Evolutionary conservation across 345 rosid genomes (phyloP), one percentile per base, ranked within the genome.

Genomic region (Cardiospermum halicacabum): DNA sequence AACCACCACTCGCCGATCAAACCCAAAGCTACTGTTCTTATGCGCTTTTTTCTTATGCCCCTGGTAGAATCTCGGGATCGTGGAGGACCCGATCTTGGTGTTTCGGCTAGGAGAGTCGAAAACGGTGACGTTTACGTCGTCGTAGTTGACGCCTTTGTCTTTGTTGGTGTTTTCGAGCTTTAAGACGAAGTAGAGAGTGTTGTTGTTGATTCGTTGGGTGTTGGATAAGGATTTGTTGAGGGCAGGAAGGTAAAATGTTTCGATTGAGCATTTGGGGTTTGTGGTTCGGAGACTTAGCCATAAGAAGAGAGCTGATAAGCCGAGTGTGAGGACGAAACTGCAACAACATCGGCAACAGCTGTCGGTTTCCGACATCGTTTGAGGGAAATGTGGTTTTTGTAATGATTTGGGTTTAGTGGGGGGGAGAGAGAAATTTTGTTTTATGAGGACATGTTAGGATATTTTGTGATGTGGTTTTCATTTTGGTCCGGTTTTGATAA

Each of bases 231-330:
- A 60, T 47, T 11, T 70, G 73, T 85, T 22, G 66, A 88, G 84
- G 43, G 89, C 80, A 12, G 97, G 88, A 51, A 93, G 60, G 78
- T 81, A 81, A 48, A 93, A 74, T 0, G 31, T 3, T 1, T 71
- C 18, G 42, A 93, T 74, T 11, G 69, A 71, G 69, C 86, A 80
- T 61, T 74, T 75, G 8, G 97, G 97, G n/a, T 75, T 73, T 25
- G 82, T 55, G 24, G 87, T 21, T 4, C 90, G 88, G n/a, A 88
- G 69, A 36, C 85, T 78, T 1, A 89, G 86, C 98, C 98, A 89
- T 67, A 92, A 3, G 73, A 88, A 83, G 15, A 92, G 84, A 21
- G 81, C 68, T 18, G 96, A 74, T 13, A 92, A 56, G 39, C 96
- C 96, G 27, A 71, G 66, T 4, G 82, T 76, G 75, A 92, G 59